Evolutionary conservation across 2,329 filamentous ascomycete species (phyloP).

Genomic region (Dendrostoma leiphaemia): DNA sequence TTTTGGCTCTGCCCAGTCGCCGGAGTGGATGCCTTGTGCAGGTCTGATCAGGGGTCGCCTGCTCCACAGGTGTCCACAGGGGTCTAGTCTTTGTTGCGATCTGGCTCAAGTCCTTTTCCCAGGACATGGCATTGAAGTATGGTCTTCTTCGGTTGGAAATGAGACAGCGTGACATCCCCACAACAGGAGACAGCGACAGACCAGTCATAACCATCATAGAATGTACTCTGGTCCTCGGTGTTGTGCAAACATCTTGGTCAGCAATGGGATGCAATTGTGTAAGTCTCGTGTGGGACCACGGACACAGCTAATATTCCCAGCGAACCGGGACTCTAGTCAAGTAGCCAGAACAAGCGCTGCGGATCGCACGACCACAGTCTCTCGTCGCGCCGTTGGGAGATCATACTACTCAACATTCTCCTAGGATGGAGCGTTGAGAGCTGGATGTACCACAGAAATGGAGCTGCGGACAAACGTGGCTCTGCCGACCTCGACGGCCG

Average conservation of each 20-base stretch:
- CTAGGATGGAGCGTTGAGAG: background rate
- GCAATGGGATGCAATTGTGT: too few relatives aligned
- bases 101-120: conserved; percentile 8
- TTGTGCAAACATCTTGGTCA: background rate
- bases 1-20: conserved; percentile 15
- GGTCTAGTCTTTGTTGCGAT: conserved; percentile 8
- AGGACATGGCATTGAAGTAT: conserved; percentile 4
- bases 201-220: background rate
- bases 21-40: conserved; percentile 12
- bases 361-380: background rate
- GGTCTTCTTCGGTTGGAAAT: conserved; percentile 13
- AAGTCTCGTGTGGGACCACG: too few relatives aligned
- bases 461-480: background rate
- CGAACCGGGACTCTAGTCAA: too few relatives aligned
- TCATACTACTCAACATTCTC: background rate
- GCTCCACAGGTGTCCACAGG: conserved; percentile 10
- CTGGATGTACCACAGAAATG: background rate
- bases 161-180: conserved; percentile 9
- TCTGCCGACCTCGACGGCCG: background rate
- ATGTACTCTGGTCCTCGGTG: background rate
- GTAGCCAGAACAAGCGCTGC: background rate
- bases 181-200: background rate
- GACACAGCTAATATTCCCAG: too few relatives aligned
- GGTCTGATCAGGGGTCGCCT: conserved; percentile 3
- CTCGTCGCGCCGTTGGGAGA: background rate